Percentiles rank a stretch among this genome's conserved stretches.
Evolutionary conservation across 352 stramenopile species (phyloP).

Genomic region (Phytopythium litorale): DNA sequence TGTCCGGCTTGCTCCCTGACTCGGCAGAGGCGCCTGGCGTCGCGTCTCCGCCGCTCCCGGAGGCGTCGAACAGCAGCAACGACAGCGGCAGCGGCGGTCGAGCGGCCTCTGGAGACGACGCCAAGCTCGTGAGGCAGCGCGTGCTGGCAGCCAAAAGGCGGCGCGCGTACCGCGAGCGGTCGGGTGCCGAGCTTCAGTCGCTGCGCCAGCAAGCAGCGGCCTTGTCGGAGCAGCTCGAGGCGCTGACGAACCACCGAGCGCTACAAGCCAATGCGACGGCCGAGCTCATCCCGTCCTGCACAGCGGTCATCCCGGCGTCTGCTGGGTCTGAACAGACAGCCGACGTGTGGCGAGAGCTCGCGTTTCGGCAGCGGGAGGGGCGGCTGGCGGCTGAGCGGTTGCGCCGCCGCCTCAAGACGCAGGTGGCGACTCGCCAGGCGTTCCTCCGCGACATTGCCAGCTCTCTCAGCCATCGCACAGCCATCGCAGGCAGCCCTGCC

Average conservation of each 20-base stretch:
- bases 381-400: constrained; percentile 6
- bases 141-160: constrained; percentile 1
- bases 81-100: not conserved
- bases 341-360: constrained; percentile 3
- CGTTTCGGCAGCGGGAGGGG: constrained; percentile 5
- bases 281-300: not conserved
- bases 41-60: not conserved
- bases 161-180: constrained; percentile 7
- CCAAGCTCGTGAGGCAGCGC: not conserved
- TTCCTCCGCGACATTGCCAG: constrained; percentile 3
- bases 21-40: not conserved
- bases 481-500: not conserved
- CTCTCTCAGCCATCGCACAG: not conserved
- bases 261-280: too few species aligned
- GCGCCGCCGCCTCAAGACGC: constrained; percentile 2
- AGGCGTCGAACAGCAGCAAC: not conserved
- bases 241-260: not conserved
- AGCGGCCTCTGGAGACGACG: not conserved
- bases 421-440: constrained; percentile 4
- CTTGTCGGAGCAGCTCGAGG: constrained; percentile 1
- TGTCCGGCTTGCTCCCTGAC: not conserved
- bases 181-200: not conserved
- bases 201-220: not conserved
- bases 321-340: not conserved
- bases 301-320: not conserved